A percentile compares a stretch with the other conserved stretches of the same genome.
phyloP scores from a whole-genome alignment of 176 grass and related monocot genomes.

The Carex cristatella region DNA sequence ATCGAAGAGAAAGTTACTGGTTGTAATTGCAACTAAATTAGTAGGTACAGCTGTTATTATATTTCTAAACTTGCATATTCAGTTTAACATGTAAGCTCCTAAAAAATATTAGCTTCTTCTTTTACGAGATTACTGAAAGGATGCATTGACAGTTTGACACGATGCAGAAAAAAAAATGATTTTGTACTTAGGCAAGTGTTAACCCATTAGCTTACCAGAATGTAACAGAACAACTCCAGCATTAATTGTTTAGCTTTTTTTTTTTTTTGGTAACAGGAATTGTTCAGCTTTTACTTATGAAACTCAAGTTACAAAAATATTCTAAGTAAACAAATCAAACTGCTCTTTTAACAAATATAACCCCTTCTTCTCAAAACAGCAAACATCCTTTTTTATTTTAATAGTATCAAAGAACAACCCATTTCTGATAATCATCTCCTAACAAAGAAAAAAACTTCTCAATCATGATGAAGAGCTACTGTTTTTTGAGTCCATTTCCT shows the following conservation, averaged over 20 bases:
- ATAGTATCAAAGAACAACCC: not conserved
- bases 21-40: not conserved
- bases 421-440: not conserved
- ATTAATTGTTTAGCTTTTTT: not conserved
- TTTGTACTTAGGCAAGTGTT: not conserved
- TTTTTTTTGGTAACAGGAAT: not conserved
- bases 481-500: not conserved
- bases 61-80: not conserved
- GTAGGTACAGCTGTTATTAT: not conserved
- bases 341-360: slow-evolving; percentile 2
- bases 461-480: slow-evolving; percentile 10
- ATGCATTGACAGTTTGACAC: not conserved
- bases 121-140: not conserved
- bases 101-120: not conserved
- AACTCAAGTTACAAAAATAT: not conserved
- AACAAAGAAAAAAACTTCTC: not conserved
- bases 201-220: not conserved
- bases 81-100: not conserved
- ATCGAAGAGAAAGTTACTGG: not conserved
- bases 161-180: not conserved
- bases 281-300: not conserved
- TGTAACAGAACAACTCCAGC: not conserved
- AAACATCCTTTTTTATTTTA: not conserved
- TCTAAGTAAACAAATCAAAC: not conserved
- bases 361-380: not conserved